Evolutionary conservation across 108 stramenopile genomes (phyloP).

Genomic region (Conticribra weissflogii): DNA sequence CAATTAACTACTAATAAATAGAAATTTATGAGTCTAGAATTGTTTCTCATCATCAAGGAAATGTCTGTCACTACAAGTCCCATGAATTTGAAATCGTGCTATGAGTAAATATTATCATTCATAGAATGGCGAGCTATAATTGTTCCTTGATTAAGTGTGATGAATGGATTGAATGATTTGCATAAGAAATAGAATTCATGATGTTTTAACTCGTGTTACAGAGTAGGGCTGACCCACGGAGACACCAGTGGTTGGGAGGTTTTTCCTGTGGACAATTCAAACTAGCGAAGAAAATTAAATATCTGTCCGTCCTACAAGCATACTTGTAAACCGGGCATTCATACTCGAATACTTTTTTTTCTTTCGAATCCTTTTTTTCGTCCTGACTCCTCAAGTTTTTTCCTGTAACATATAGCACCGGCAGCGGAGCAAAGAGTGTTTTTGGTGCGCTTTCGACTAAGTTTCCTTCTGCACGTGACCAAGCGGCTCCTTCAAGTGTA

Average conservation of each 20-base stretch:
- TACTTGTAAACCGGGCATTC: constrained; percentile 92
- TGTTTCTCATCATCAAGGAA: too few species aligned
- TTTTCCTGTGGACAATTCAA: constrained; percentile 67
- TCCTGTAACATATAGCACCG: constrained; percentile 80
- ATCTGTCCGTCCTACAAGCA: constrained; percentile 72
- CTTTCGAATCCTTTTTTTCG: constrained; percentile 52
- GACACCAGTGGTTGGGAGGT: constrained; percentile 73
- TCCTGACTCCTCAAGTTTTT: constrained; percentile 59
- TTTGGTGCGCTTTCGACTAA: constrained; percentile 84
- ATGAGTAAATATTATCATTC: too few species aligned
- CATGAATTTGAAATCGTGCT: too few species aligned
- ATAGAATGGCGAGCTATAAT: neutral
- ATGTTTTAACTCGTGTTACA: constrained; percentile 59
- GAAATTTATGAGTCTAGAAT: too few species aligned
- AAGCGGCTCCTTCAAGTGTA: constrained; percentile 86
- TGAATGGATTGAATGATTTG: too few species aligned
- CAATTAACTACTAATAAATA: too few species aligned
- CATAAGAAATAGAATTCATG: too few species aligned
- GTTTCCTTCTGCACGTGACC: constrained; percentile 62
- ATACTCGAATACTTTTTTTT: constrained; percentile 66
- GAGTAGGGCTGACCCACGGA: constrained; percentile 76
- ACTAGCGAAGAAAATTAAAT: constrained; percentile 78
- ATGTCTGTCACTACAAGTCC: too few species aligned
- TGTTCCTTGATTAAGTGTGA: too few species aligned
- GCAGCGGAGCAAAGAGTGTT: constrained; percentile 72